Base-by-base conservation (phyloP, 2,329 filamentous ascomycete genomes). In the Ophiostoma montium region DNA sequence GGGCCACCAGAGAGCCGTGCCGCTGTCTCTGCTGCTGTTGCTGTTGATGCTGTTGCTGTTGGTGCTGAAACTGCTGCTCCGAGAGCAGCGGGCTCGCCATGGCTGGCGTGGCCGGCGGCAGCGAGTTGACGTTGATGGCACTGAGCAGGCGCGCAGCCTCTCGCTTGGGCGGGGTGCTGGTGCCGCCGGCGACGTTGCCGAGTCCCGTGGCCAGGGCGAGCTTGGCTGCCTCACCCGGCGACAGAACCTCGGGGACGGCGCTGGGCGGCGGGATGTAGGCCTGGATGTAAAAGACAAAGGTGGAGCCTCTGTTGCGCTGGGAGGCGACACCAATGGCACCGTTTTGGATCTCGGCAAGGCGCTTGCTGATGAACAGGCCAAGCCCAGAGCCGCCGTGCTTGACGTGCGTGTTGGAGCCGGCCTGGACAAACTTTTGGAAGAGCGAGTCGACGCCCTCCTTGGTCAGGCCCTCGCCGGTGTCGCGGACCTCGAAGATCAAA, bases 321-420 rank as follows among this genome's bases (percentile, higher is more conserved):
- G 79, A 83, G 1, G 75, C 70, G 6, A 90, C 81, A 2, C 84
- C 85, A 43, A 92, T 88, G 52, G 85, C 80, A 4, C 86, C 86
- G 18, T 84, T 84, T 60, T 89, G 84, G 11, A 90, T 67, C 60
- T 90, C 85, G 0, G 84, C 86, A n/a, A 92, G 70, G 49, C 85
- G 77, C 21, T 84, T 74, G 35, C 80, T 85, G 55, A 90, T 89
- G 62, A 88, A 90, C 0, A 90, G 68, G 0, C 86, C 86, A 1
- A 92, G 70, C 0, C 86, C 86, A 0, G 80, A 85, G 0, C 86
- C 86, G 19, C 85, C 86, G 55, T 90, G 88, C 56, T 86, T 78
- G 15, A 86, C 78, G 55, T 87, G 84, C 0, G 84, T 88, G 46
- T 78, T 76, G 2, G 83, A 81, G 19, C 78, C 86, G 1, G 84